Evolutionary conservation across 2,329 filamentous ascomycete genomes (phyloP).

Genomic region (Diaporthe helianthi): DNA sequence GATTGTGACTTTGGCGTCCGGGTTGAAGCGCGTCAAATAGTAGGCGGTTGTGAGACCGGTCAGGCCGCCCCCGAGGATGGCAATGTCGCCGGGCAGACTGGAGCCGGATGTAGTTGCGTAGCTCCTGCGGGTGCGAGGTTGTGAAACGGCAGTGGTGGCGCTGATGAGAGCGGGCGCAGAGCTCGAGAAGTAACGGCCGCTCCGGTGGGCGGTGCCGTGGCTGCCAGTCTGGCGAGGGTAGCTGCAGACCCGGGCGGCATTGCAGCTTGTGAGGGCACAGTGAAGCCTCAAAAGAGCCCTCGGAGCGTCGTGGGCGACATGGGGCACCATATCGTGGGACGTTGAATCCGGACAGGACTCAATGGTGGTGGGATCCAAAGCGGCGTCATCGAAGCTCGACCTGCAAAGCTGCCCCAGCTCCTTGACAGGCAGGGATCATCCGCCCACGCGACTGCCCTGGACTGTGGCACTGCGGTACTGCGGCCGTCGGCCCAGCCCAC

Average conservation of each 20-base stretch:
- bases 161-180: not conserved
- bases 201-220: not conserved
- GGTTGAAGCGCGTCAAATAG: constrained; percentile 74
- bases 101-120: constrained; percentile 19
- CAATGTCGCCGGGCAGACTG: constrained; percentile 51
- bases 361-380: not conserved
- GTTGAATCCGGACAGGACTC: not conserved
- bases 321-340: constrained; percentile 31
- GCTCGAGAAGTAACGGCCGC: constrained; percentile 15
- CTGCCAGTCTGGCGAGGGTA: not conserved
- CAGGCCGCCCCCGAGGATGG: constrained; percentile 81
- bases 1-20: constrained; percentile 73
- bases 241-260: not conserved
- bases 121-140: not conserved
- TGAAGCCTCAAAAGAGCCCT: constrained; percentile 23
- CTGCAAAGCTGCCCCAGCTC: not conserved
- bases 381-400: constrained; percentile 19
- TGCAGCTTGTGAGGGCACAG: not conserved
- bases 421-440: constrained; percentile 7
- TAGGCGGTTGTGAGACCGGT: constrained; percentile 82
- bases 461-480: not conserved
- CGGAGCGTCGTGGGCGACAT: constrained; percentile 23
- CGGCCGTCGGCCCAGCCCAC: too few species aligned
- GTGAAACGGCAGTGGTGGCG: not conserved
- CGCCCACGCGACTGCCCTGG: constrained; percentile 2